Base-by-base conservation (phyloP, 306 rosid genomes). In the Lupinus albus region DNA sequence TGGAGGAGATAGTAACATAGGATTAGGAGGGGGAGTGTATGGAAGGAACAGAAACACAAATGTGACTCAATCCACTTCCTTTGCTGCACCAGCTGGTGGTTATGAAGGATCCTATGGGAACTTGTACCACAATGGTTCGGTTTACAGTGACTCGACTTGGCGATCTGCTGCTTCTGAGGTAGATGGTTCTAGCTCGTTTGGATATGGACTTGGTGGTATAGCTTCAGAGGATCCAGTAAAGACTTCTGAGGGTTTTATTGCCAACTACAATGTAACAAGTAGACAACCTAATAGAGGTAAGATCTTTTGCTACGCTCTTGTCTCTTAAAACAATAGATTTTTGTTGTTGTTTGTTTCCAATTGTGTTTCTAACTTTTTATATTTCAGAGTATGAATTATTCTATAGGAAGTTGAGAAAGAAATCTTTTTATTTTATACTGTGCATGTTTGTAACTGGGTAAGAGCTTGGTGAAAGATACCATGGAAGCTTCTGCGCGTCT, bases 211-310 rank as follows among this genome's bases (percentile, higher is more conserved):
- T 68, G 90, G 82, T 42, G 84, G 80, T 67, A 73, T 87, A 61
- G 76, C 88, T 79, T 83, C 95, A 8, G 96, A 81, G 65, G 82
- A 80, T 76, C 75, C 84, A 2, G 78, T 79, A 44, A 84, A 81
- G 67, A 80, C 57, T 72, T 87, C 97, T 42, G 95, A 84, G 78
- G 89, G 82, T 35, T 88, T 78, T 73, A 79, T 88, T 69, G 96
- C 87, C 70, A 84, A 80, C 78, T 91, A 85, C 84, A 83, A 64
- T 70, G 91, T 85, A 71, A 70, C 86, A 55, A 85, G 80, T 82
- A 88, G 96, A 84, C 95, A 88, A 49, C 21, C 95, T 71, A 88
- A 81, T 85, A 88, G 95, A 91, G 97, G 97, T 91, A 84, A 72
- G 68, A 50, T 73, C 64, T 63, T 52, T 48, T 48, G 73, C 74